A percentile compares a stretch with the other conserved stretches of the same genome.
Evolutionary conservation across 2,329 filamentous ascomycete genomes (phyloP).

Genomic region (Xylaria sp.): DNA sequence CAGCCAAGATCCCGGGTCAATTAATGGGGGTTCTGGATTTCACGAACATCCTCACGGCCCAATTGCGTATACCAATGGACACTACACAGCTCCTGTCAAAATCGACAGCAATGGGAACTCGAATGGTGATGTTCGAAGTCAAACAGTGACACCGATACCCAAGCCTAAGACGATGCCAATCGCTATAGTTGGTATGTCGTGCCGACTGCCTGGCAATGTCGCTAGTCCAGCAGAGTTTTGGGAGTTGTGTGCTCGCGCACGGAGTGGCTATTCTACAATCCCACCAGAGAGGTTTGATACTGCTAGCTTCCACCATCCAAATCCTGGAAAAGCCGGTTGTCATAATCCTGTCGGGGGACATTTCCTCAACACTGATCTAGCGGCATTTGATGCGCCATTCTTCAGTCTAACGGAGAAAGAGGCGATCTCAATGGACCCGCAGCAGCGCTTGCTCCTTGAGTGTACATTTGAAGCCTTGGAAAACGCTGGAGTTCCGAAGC

Average conservation of each 20-base stretch:
- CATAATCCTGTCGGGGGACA: slow-evolving; percentile 51
- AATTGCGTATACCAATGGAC: slow-evolving; percentile 34
- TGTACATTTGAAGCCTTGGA: slow-evolving; percentile 65
- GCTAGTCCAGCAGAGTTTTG: slow-evolving; percentile 52
- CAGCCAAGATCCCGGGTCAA: slow-evolving; percentile 26
- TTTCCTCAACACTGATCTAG: slow-evolving; percentile 57
- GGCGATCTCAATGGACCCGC: slow-evolving; percentile 63
- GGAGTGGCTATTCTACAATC: slow-evolving; percentile 51
- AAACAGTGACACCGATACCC: slow-evolving; percentile 2
- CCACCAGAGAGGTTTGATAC: slow-evolving; percentile 59
- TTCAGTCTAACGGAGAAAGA: slow-evolving; percentile 64
- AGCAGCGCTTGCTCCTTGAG: slow-evolving; percentile 63
- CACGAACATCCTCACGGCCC: slow-evolving; percentile 20
- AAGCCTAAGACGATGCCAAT: slow-evolving; percentile 45
- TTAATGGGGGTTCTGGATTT: slow-evolving; percentile 26
- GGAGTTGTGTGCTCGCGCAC: slow-evolving; percentile 52
- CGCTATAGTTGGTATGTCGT: slow-evolving; percentile 52
- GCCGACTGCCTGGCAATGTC: slow-evolving; percentile 51
- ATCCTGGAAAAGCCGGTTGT: slow-evolving; percentile 50
- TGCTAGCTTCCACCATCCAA: slow-evolving; percentile 48
- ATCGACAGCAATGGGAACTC: slow-evolving; percentile 30
- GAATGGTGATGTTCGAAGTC: slow-evolving; percentile 17
- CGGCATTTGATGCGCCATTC: slow-evolving; percentile 62
- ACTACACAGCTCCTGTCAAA: slow-evolving; percentile 39
- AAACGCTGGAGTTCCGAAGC: slow-evolving; percentile 61